Base-by-base conservation (phyloP, 768 basidiomycete species). In the Tricholoma saponaceum region DNA sequence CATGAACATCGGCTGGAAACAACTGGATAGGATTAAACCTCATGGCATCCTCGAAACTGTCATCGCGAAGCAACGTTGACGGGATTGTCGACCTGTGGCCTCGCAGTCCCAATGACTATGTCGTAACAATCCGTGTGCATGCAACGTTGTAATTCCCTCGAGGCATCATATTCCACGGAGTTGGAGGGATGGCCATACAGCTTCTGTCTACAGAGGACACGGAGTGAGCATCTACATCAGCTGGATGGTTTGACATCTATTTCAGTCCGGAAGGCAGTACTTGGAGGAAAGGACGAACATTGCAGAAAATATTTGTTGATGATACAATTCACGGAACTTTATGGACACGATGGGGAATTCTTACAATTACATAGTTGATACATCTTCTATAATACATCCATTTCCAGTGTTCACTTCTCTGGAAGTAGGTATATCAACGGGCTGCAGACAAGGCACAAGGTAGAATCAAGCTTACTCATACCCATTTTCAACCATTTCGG, bases 401-500 rank as follows among this genome's bases (percentile, higher is more conserved):
- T 28, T 30, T 30, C 16, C 23, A 25, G 30, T 10, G 26, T 9
- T 52, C 56, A 62, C 30, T 64, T 65, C 58, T 65, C 64, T 65
- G 47, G 10, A 8, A 28, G 16, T 3, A 30, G 50, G 20, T 30
- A 26, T 47, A 26, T 47, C 8, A 44, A 37, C 44, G 13, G 20
- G 9, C 28, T 54, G 9, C 16, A 28, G 46, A 6, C 12, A 22
- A n/a, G 30, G 28, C 26, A 9, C 23, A 22, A 47, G 23, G n/a
- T 22, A 44, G 28, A 44, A 16, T n/a, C 60, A 53, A 39, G 69
- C 84, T 66, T 62, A 87, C 86, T 86, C 51, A 74, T 61, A 32
- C 83, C 85, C 47, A 87, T 65, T 69, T 90, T 92, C 25, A 93
- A 64, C 91, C 89, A 92, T 66, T 90, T 90, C 12, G 90, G 87